Conservation (phyloP, 345 rosid species). For the Gossypium rotundifolium region DNA sequence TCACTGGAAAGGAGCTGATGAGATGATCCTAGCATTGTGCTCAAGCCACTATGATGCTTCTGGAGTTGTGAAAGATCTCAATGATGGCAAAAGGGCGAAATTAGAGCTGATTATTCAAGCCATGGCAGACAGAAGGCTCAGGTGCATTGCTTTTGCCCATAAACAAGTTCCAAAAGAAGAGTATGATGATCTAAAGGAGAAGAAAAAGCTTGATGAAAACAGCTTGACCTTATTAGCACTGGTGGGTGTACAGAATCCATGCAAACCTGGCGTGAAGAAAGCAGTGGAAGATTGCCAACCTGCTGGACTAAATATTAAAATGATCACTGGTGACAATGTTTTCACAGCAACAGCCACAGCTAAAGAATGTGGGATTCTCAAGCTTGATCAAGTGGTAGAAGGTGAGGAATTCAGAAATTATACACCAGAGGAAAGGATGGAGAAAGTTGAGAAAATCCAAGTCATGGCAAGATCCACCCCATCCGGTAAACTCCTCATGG, state of each 20-base stretch:
- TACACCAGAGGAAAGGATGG: background rate
- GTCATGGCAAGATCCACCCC: slow-evolving; percentile 4
- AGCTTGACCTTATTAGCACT: slow-evolving; percentile 49
- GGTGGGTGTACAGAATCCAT: slow-evolving; percentile 63
- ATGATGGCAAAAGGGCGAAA: slow-evolving; percentile 19
- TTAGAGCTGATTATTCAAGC: slow-evolving; percentile 47
- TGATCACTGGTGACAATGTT: slow-evolving; percentile 46
- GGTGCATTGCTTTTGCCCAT: slow-evolving; percentile 76
- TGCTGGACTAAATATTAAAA: slow-evolving; percentile 69
- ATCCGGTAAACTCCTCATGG: background rate
- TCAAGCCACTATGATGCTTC: slow-evolving; percentile 45
- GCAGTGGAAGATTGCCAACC: slow-evolving; percentile 58
- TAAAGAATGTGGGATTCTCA: background rate
- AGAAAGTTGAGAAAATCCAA: background rate
- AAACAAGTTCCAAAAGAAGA: slow-evolving; percentile 23
- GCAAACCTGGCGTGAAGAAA: slow-evolving; percentile 51
- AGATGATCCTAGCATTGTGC: slow-evolving; percentile 66
- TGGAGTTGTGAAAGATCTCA: slow-evolving; percentile 33
- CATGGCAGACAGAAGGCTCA: slow-evolving; percentile 61
- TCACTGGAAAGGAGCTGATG: slow-evolving; percentile 87
- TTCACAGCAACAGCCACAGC: slow-evolving; percentile 2
- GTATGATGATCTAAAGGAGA: background rate
- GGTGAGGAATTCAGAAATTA: background rate
- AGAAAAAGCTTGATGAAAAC: slow-evolving; percentile 35
- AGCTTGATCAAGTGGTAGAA: background rate